These are phyloP conservation scores for Saitozyma podzolica DNA, from an alignment of 768 basidiomycete genomes.

Conservation along the genomic window DNA sequence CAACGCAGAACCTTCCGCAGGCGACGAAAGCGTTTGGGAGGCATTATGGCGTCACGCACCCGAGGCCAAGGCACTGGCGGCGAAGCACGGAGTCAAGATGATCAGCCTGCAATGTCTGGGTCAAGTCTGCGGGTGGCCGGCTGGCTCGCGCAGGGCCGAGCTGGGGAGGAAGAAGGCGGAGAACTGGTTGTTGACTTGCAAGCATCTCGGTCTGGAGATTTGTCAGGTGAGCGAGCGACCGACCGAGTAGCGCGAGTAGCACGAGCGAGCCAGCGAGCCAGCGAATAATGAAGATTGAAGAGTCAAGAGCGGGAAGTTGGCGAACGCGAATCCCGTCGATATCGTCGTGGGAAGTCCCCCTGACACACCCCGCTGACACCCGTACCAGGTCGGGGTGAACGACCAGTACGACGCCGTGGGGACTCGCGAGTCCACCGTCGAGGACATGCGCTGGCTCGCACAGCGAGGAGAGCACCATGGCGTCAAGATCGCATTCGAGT, in stretches of 20 bases:
- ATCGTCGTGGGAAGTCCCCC: neutral
- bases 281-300: no score
- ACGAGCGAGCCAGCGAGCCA: no score
- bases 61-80: neutral
- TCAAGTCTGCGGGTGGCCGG: no score
- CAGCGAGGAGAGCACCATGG: neutral
- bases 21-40: neutral
- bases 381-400: neutral
- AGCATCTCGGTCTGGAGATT: no score
- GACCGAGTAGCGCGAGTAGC: no score
- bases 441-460: constrained; percentile 8
- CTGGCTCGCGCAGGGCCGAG: no score
- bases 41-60: neutral
- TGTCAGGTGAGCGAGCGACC: no score
- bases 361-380: neutral
- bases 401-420: constrained; percentile 15
- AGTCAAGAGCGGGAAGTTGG: no score
- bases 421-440: constrained; percentile 20
- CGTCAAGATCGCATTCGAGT: neutral
- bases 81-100: no score
- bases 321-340: neutral
- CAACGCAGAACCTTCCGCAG: neutral
- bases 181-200: no score
- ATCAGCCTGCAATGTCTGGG: no score
- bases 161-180: no score